Conservation (phyloP, 805 yeast genomes). For the Candida parachauliodes region DNA sequence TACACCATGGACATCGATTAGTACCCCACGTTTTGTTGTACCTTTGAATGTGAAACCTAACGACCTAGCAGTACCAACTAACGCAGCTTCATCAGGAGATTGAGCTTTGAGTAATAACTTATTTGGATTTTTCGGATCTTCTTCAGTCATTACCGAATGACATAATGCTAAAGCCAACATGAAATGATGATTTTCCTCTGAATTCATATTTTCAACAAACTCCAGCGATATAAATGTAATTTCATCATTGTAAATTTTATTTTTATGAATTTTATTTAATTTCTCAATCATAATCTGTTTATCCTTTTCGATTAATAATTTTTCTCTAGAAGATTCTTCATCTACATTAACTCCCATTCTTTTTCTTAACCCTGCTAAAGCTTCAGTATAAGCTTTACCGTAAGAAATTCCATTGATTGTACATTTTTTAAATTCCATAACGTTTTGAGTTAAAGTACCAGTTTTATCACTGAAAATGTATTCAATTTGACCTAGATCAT, state of each 20-base stretch:
- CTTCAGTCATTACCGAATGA: conserved; percentile 73
- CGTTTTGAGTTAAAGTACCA: conserved; percentile 79
- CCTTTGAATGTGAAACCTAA: conserved; percentile 66
- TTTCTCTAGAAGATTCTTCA: conserved; percentile 51
- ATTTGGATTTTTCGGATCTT: conserved; percentile 55
- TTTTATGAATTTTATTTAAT: conserved; percentile 15
- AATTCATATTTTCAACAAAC: conserved; percentile 59
- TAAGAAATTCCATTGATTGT: conserved; percentile 70
- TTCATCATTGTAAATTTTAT: conserved; percentile 48
- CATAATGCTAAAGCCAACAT: conserved; percentile 75
- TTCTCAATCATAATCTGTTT: conserved; percentile 52
- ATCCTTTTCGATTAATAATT: conserved; percentile 53
- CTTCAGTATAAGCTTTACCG: conserved; percentile 82
- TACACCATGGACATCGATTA: conserved; percentile 67
- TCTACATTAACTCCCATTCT: conserved; percentile 76
- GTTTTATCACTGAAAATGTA: conserved; percentile 83
- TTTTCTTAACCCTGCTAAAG: conserved; percentile 72
- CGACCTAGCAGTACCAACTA: conserved; percentile 78
- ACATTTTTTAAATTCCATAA: conserved; percentile 83
- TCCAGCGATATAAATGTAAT: conserved; percentile 67
- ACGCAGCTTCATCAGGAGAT: conserved; percentile 85
- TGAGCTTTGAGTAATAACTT: conserved; percentile 65
- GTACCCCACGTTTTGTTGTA: conserved; percentile 64
- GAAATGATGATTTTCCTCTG: conserved; percentile 62
- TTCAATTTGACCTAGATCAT: conserved; percentile 83